A percentile compares a stretch with the other conserved stretches of the same genome.
Conservation (phyloP, 495 filamentous ascomycete species). For the Patellaria atrata region DNA sequence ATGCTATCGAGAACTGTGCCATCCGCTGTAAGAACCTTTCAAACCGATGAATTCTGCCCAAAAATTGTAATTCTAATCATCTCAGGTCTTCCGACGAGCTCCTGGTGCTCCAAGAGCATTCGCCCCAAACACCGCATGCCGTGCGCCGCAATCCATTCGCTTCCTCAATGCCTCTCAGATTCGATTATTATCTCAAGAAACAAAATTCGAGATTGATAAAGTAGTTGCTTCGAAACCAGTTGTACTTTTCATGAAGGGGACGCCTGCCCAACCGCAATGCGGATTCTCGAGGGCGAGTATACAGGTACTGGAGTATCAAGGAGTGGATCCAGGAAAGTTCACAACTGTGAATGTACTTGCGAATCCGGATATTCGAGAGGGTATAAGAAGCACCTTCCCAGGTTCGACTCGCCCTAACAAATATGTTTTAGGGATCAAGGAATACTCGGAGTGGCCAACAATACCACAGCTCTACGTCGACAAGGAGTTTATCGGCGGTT, state of each 20-base stretch:
- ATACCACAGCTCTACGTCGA: slow-evolving; percentile 93
- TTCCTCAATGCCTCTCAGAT: slow-evolving; percentile 26
- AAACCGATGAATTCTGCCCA: too few species aligned
- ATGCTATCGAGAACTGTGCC: too few species aligned
- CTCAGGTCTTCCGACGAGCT: too few species aligned
- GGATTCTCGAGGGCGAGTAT: slow-evolving; percentile 92
- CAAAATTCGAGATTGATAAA: slow-evolving; percentile 67
- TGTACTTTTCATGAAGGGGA: slow-evolving; percentile 98
- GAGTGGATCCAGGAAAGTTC: slow-evolving; percentile 93
- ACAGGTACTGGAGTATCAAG: slow-evolving; percentile 86
- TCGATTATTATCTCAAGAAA: slow-evolving; percentile 64
- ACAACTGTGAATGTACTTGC: slow-evolving; percentile 93
- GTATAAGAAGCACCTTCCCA: slow-evolving; percentile 34
- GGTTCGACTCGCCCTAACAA: too few species aligned
- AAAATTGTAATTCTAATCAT: too few species aligned
- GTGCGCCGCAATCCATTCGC: too few species aligned
- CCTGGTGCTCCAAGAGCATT: too few species aligned
- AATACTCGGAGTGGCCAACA: slow-evolving; percentile 97
- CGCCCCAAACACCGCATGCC: too few species aligned
- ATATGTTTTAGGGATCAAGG: slow-evolving; percentile 68
- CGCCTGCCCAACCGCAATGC: slow-evolving; percentile 92
- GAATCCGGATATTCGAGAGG: slow-evolving; percentile 70
- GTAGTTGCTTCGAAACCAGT: slow-evolving; percentile 74
- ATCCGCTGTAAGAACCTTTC: too few species aligned
- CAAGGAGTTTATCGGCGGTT: slow-evolving; percentile 92